Evolutionary conservation across 495 filamentous ascomycete species (phyloP).

Genomic region (Filosporella fistucella): DNA sequence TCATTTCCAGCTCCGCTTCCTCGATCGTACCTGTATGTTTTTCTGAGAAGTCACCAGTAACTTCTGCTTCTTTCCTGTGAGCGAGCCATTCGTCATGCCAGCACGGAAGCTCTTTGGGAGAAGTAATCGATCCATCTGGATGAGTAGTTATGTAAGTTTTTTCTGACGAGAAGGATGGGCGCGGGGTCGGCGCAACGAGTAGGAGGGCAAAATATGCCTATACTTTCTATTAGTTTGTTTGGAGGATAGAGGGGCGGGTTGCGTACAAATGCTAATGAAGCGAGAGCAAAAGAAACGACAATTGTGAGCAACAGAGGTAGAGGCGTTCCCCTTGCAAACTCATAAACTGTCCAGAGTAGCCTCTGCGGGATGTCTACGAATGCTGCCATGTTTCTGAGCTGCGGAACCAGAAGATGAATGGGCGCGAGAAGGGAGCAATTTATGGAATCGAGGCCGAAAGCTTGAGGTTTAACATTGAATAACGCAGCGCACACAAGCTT

Average conservation of each 20-base stretch:
- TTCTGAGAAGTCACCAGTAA: conserved; percentile 36
- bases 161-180: conserved; percentile 69
- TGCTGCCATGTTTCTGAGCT: conserved; percentile 11
- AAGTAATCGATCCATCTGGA: conserved; percentile 55
- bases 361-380: conserved; percentile 8
- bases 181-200: conserved; percentile 76
- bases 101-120: conserved; percentile 65
- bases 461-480: conserved; percentile 3
- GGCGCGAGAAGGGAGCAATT: conserved; percentile 2
- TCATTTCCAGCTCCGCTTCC: conserved; percentile 63
- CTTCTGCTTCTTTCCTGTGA: conserved; percentile 44
- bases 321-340: conserved; percentile 12
- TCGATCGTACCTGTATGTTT: conserved; percentile 30
- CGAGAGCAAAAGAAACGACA: conserved; percentile 9
- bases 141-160: conserved; percentile 77
- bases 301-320: conserved; percentile 13
- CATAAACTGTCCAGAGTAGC: not conserved
- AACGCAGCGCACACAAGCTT: conserved; percentile 1
- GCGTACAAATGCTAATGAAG: conserved; percentile 18
- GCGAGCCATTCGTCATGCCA: conserved; percentile 72
- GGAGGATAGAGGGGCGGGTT: not conserved
- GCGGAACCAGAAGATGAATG: not conserved
- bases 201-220: conserved; percentile 69
- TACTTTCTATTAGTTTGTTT: conserved; percentile 1
- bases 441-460: conserved; percentile 4